phyloP scores from a whole-genome alignment of 768 basidiomycete genomes.

The Naganishia antarctica region DNA sequence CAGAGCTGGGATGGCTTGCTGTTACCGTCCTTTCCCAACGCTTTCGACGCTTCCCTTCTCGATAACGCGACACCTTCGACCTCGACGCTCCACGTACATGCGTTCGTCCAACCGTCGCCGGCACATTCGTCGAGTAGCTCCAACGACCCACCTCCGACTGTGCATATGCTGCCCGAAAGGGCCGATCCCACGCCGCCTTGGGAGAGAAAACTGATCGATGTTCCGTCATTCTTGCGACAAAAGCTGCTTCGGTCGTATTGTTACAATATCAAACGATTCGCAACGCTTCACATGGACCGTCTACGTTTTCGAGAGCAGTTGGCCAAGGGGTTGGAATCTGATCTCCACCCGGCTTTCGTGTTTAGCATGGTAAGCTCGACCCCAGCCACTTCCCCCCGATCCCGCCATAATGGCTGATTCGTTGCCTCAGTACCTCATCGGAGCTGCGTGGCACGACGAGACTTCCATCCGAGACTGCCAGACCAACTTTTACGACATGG shows the following conservation, averaged over 20 bases:
- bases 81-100: no score
- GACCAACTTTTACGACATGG: constrained; percentile 8
- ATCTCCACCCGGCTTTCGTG: constrained; percentile 2
- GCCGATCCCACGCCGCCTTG: not conserved
- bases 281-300: constrained; percentile 7
- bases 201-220: constrained; percentile 3
- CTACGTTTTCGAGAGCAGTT: not conserved
- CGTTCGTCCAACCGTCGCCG: no score
- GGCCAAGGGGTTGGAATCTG: constrained; percentile 3
- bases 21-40: no score
- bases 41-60: no score
- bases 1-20: not conserved
- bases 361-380: constrained; percentile 2
- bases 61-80: no score
- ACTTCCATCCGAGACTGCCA: constrained; percentile 13
- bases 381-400: not conserved
- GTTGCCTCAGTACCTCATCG: not conserved
- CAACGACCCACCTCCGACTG: no score
- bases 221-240: constrained; percentile 10
- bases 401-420: not conserved
- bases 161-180: no score
- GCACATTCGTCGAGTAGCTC: no score
- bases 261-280: constrained; percentile 15
- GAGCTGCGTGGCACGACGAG: constrained; percentile 11
- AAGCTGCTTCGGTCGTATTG: constrained; percentile 12